Percentiles rank a stretch among this genome's conserved stretches.
Evolutionary conservation across 768 basidiomycete species (phyloP).

Genomic region (Thelephora ganbajun): DNA sequence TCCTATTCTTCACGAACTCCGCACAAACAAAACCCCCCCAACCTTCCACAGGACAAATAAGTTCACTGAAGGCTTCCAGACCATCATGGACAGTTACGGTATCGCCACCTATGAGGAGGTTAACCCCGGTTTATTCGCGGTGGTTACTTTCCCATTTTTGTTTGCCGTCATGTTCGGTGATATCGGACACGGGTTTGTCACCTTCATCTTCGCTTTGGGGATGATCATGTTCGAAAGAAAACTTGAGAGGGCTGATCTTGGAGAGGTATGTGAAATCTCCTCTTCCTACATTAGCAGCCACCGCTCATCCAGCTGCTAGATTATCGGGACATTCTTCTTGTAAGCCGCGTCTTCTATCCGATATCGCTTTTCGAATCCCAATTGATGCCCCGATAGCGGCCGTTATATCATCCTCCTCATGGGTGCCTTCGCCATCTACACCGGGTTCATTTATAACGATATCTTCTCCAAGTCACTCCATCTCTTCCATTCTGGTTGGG

Average conservation of each 20-base stretch:
- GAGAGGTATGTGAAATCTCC: slow-evolving; percentile 41
- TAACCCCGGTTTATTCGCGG: slow-evolving; percentile 89
- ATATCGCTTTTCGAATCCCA: slow-evolving; percentile 6
- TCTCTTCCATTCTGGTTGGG: slow-evolving; percentile 83
- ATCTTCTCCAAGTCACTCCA: slow-evolving; percentile 90
- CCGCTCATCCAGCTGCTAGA: slow-evolving; percentile 27
- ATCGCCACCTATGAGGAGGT: slow-evolving; percentile 91
- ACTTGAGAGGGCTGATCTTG: slow-evolving; percentile 58
- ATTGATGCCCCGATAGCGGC: slow-evolving; percentile 38
- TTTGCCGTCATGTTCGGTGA: slow-evolving; percentile 99
- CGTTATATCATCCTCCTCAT: slow-evolving; percentile 98
- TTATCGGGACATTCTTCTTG: slow-evolving; percentile 85
- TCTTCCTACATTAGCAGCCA: neutral
- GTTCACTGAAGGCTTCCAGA: slow-evolving; percentile 94
- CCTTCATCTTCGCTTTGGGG: slow-evolving; percentile 56
- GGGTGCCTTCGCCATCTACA: slow-evolving; percentile 95
- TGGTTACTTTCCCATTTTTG: slow-evolving; percentile 92
- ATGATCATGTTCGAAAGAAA: slow-evolving; percentile 85
- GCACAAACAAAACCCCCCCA: slow-evolving; percentile 83
- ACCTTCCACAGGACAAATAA: slow-evolving; percentile 92
- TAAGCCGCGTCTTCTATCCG: slow-evolving; percentile 27
- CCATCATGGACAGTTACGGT: slow-evolving; percentile 97
- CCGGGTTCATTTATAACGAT: slow-evolving; percentile 97
- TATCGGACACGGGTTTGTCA: slow-evolving; percentile 88
- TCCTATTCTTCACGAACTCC: slow-evolving; percentile 83